These are phyloP conservation scores for Lyophyllum decastes DNA, from an alignment of 768 basidiomycete genomes.

Conservation along the genomic window DNA sequence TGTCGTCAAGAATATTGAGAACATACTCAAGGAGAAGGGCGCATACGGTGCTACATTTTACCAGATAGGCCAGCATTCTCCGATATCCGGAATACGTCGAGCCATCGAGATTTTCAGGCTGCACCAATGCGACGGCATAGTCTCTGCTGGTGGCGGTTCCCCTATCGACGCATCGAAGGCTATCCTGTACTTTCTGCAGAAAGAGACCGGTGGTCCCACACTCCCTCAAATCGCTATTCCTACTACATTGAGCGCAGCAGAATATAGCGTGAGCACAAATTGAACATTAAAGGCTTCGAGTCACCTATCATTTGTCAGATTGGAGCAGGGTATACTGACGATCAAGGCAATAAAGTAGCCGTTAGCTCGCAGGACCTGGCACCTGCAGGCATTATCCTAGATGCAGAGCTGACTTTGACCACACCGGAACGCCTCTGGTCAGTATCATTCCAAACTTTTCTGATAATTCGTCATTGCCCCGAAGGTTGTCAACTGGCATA, in stretches of 20 bases:
- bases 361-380: conserved; percentile 58
- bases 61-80: conserved; percentile 74
- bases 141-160: conserved; percentile 79
- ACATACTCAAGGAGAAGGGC: conserved; percentile 52
- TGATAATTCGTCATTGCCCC: conserved; percentile 8
- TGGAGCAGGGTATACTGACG: conserved; percentile 72
- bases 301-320: conserved; percentile 33
- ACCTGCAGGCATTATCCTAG: conserved; percentile 75
- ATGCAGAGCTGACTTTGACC: conserved; percentile 69
- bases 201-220: conserved; percentile 53
- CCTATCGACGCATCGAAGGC: conserved; percentile 80
- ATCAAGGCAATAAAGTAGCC: conserved; percentile 64
- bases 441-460: conserved; percentile 14
- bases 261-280: conserved; percentile 54
- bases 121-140: conserved; percentile 63
- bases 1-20: conserved; percentile 55
- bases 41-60: conserved; percentile 72
- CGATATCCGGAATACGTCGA: conserved; percentile 62
- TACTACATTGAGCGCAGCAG: conserved; percentile 79
- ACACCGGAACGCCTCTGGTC: conserved; percentile 81
- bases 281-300: not conserved
- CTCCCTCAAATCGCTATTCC: conserved; percentile 77
- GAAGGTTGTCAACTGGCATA: conserved; percentile 77
- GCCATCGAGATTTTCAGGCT: conserved; percentile 58
- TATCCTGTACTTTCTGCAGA: conserved; percentile 62